Base-by-base conservation (phyloP, 441 rosid species). In the Flueggea neowawraea region DNA sequence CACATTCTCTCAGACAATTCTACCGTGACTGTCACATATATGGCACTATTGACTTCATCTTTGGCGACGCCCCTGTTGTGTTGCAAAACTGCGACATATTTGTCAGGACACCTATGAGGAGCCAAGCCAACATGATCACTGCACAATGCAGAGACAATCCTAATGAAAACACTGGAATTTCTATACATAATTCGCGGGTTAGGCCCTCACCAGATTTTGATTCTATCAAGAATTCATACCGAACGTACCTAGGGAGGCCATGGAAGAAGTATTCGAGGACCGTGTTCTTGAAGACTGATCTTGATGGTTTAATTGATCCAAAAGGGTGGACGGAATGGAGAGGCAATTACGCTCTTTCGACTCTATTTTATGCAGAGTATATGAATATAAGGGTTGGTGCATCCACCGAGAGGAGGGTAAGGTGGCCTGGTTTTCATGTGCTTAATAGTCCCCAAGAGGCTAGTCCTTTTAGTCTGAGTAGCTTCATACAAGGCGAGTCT, bases 81-180 rank as follows among this genome's bases (percentile, higher is more conserved):
- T 63, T 91, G n/a, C 87, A 87, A 51, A 87, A 89, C 44, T 87
- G 90, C 32, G 80, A 91, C 69, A 84, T 89, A 31, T 78, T 84
- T 10, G 68, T 87, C 1, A 70, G 75, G 50, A 70, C 66, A 9
- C 89, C 89, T 1, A 83, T 84, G 81, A 56, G 58, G 7, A 68
- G 66, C 31, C 96, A 87, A 64, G 68, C 70, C 45, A 91, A 78
- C 61, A 75, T 68, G 63, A 71, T 86, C 55, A 85, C 90, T 0
- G 86, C 96, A 10, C 90, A 88, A 28, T 91, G 85, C 12, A 71
- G 92, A 70, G 85, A 80, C 3, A 36, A 71, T 5, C 82, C 77
- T 0, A 60, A 67, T 11, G 78, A 77, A 55, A 85, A 73, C 47
- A 85, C 95, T 2, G 87, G 89, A 36, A 83, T 87, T 52, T 76